phyloP scores from a whole-genome alignment of 768 basidiomycete species.

The Xerocomellus amylosporus region DNA sequence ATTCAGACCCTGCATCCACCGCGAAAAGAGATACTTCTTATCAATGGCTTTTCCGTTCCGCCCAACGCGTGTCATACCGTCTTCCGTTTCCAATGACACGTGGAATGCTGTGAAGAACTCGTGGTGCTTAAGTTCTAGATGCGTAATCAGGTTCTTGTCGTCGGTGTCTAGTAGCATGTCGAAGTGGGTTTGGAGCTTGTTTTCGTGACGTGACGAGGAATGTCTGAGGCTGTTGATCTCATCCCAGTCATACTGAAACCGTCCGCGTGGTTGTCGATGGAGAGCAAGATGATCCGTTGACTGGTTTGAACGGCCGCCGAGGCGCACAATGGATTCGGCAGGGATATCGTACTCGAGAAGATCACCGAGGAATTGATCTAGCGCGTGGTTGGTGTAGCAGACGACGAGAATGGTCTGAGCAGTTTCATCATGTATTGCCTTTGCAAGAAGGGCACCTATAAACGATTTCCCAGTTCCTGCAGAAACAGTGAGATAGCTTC shows the following conservation, averaged over 20 bases:
- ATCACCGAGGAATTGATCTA: constrained; percentile 65
- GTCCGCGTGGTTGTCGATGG: constrained; percentile 12
- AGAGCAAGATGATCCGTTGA: constrained; percentile 47
- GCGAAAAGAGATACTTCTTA: constrained; percentile 42
- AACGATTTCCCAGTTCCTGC: constrained; percentile 73
- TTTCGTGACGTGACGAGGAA: constrained; percentile 36
- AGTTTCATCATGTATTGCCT: constrained; percentile 49
- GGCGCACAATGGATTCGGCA: constrained; percentile 45
- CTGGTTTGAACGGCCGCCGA: constrained; percentile 52
- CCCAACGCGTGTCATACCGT: constrained; percentile 49
- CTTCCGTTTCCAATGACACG: constrained; percentile 34
- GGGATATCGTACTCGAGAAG: constrained; percentile 59
- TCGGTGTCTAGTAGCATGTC: constrained; percentile 16
- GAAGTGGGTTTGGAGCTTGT: constrained; percentile 19
- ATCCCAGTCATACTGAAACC: neutral
- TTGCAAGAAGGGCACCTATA: constrained; percentile 62
- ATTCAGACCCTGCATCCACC: constrained; percentile 44
- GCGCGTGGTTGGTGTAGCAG: constrained; percentile 71
- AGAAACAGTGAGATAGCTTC: neutral
- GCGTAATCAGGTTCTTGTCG: constrained; percentile 34
- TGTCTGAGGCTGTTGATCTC: constrained; percentile 13
- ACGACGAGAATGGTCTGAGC: constrained; percentile 55
- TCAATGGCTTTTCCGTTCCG: constrained; percentile 37
- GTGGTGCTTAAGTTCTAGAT: constrained; percentile 46
- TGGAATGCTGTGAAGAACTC: constrained; percentile 44